phyloP scores from a whole-genome alignment of 345 rosid genomes.

The Streptanthus diversifolius region DNA sequence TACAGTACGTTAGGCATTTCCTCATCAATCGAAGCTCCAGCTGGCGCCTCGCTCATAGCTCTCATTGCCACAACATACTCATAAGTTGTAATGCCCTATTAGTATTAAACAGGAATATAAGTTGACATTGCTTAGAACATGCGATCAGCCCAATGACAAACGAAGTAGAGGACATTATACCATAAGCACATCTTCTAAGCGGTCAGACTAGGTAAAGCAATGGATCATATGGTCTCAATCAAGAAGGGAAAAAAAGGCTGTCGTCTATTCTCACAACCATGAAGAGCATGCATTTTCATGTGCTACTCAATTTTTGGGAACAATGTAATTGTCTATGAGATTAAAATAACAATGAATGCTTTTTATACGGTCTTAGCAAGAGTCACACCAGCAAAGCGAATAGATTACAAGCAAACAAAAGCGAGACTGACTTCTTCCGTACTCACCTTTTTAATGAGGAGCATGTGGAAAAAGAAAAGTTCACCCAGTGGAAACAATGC shows the following conservation, averaged over 20 bases:
- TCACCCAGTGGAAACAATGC: slow-evolving; percentile 91
- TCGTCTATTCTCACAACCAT: neutral
- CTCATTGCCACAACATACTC: slow-evolving; percentile 99
- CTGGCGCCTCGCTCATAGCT: slow-evolving; percentile 94
- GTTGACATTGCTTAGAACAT: neutral
- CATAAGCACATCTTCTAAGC: neutral
- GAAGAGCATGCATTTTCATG: neutral
- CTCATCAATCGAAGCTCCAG: slow-evolving; percentile 72
- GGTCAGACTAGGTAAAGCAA: neutral
- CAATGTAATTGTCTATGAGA: neutral
- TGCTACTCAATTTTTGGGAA: neutral
- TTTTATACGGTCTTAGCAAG: neutral
- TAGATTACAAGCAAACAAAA: neutral
- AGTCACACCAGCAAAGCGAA: neutral
- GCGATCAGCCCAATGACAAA: neutral
- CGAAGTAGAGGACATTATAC: neutral
- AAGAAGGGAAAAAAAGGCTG: neutral
- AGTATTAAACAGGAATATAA: neutral
- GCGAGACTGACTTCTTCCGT: neutral
- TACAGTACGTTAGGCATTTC: slow-evolving; percentile 65
- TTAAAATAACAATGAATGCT: neutral
- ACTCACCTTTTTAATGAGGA: slow-evolving; percentile 88
- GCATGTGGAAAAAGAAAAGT: slow-evolving; percentile 95
- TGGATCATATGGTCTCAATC: neutral
- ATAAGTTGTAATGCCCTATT: slow-evolving; percentile 89